Evolutionary conservation across 2,329 filamentous ascomycete genomes (phyloP), one percentile per base, ranked within the genome.

Genomic region (Epichloe baconii): DNA sequence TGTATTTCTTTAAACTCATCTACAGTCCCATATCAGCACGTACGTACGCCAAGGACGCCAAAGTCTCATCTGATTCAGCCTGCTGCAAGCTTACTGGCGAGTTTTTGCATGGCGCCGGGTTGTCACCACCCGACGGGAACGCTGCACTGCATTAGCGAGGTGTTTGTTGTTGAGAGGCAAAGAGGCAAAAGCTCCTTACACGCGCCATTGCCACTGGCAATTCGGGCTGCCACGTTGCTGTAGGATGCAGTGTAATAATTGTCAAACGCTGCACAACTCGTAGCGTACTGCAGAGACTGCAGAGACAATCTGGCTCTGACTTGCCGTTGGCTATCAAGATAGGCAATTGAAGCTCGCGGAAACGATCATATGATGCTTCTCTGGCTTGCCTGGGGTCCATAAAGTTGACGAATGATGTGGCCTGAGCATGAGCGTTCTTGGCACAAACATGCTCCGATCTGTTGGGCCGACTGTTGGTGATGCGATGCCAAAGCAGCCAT

Each of bases 281-380:
- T 23, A 41, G 46, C 46, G 15, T 41, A 17, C 21, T 5, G 15
- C 36, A 49, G 15, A 38, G 5, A 14, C 21, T 3, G 15, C 36
- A 49, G 15, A 38, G 5, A 15, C 34, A 21, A 26, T 26, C 7
- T 21, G 15, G 26, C 26, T 19, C 15, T 37, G 35, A 56, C 65
- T 58, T 57, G 68, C 67, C 68, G 52, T 67, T 67, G n/a, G 64
- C 64, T 49, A 70, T 64, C 34, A 70, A 49, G 1, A 70, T 64
- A 1, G 67, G 68, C 46, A 69, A 56, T 34, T 54, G 54, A 34
- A 71, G 58, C 57, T 65, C 61, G 6, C 60, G 53, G 21, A 70
- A 55, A 7, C 66, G 56, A 42, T 64, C 54, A 49, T 65, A 70
- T 3, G 64, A 65, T 4, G 60, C 65, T 5, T 68, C 61, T 15